Conservation (phyloP, 2,329 filamentous ascomycete species). For the Curvularia sp. region DNA sequence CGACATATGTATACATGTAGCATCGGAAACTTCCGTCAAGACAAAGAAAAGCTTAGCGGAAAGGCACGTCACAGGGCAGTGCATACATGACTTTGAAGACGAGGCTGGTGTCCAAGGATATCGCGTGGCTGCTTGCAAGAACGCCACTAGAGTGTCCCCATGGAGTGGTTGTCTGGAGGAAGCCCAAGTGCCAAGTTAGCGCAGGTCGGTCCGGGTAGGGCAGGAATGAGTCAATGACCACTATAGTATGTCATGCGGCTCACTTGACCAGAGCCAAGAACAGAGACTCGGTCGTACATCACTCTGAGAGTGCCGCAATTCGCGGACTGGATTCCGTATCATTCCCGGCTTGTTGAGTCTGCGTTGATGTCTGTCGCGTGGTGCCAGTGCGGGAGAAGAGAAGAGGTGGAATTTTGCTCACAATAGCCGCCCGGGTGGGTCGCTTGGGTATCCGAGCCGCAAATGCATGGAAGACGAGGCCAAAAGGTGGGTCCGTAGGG, state of each 20-base stretch:
- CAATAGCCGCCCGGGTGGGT: slow-evolving; percentile 34
- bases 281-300: background rate
- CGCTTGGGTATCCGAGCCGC: slow-evolving; percentile 30
- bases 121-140: slow-evolving; percentile 3
- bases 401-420: slow-evolving; percentile 17
- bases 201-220: background rate
- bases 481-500: slow-evolving; percentile 36
- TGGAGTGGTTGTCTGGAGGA: background rate
- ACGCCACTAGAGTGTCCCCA: slow-evolving; percentile 8
- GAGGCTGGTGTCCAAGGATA: slow-evolving; percentile 1
- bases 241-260: slow-evolving; percentile 3
- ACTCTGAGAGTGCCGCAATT: background rate
- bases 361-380: slow-evolving; percentile 10
- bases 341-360: background rate
- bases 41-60: background rate
- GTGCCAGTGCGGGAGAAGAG: slow-evolving; percentile 5
- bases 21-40: background rate
- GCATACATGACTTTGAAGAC: background rate
- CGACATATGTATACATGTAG: background rate
- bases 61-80: background rate
- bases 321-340: background rate
- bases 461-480: slow-evolving; percentile 25
- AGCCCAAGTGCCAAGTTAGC: slow-evolving; percentile 1
- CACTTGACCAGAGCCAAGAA: background rate
- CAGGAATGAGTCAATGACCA: slow-evolving; percentile 1